Base-by-base conservation (phyloP, 176 grass and related monocot species). In the Zea luxurians region DNA sequence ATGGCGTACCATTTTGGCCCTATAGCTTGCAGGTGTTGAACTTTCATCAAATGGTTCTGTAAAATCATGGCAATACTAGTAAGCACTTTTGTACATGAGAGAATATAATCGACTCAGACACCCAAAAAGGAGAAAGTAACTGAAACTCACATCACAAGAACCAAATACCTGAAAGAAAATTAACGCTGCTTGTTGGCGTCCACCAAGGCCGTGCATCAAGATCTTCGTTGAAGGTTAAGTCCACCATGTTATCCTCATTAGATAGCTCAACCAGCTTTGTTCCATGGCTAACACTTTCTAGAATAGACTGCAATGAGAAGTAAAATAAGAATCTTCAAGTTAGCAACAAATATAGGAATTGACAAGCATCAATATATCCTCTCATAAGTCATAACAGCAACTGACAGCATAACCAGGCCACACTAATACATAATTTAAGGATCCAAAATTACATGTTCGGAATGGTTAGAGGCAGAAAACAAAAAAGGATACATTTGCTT, bases 201-300 rank as follows among this genome's bases (percentile, higher is more conserved):
- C 96, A 99, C 96, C 90, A 99, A 78, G 96, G 96, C 12, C 96
- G 84, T 66, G 88, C 74, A 52, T 99, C 78, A 77, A 88, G 72
- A 89, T 96, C 90, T 93, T 88, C 90, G 86, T 95, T 99, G 71
- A 88, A 92, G 52, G 90, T 91, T 68, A 93, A 81, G 36, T 71
- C 80, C 79, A 86, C 83, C 84, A 99, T 59, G 68, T 74, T 95
- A 48, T 99, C 85, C 34, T 86, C 80, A 72, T 78, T 90, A 82
- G 92, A 88, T 68, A 93, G 59, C 43, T 93, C 88, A 91, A 99
- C 90, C 47, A 90, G 90, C 63, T 84, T 85, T 59, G 64, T 48
- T 57, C 96, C 96, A 68, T 91, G 68, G 73, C 81, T 89, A 61
- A 77, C 78, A 66, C 67, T 88, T 73, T 91, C 84, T 84, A 99